These are phyloP conservation scores for Pseudogymnoascus sp. DNA, from an alignment of 2,329 filamentous ascomycete genomes.

Conservation along the genomic window DNA sequence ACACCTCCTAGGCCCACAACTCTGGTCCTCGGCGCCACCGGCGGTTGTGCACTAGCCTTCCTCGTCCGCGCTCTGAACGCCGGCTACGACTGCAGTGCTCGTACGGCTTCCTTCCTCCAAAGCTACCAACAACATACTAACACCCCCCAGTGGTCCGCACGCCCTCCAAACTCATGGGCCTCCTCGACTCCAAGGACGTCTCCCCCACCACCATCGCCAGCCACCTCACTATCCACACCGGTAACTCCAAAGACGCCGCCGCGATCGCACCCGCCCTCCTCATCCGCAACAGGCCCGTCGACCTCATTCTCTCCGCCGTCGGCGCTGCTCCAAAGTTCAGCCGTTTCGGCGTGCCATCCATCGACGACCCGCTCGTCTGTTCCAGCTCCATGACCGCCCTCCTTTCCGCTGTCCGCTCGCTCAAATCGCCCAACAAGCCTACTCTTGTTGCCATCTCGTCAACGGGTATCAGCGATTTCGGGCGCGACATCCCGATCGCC, in stretches of 20 bases:
- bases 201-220: constrained; percentile 17
- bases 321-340: constrained; percentile 32
- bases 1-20: constrained; percentile 30
- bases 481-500: constrained; percentile 35
- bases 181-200: constrained; percentile 22
- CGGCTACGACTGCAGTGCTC: constrained; percentile 38
- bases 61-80: constrained; percentile 38
- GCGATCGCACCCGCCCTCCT: constrained; percentile 32
- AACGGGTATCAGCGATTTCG: constrained; percentile 34
- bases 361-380: constrained; percentile 42
- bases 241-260: constrained; percentile 37
- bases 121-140: neutral
- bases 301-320: constrained; percentile 40
- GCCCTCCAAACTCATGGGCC: constrained; percentile 37
- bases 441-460: constrained; percentile 33
- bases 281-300: constrained; percentile 30
- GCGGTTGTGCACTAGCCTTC: constrained; percentile 39
- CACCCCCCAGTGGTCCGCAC: constrained; percentile 34
- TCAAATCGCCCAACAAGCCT: constrained; percentile 26
- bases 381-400: constrained; percentile 35
- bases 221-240: constrained; percentile 37
- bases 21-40: constrained; percentile 46
- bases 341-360: constrained; percentile 21
- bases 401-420: constrained; percentile 27
- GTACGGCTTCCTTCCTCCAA: neutral